phyloP scores from a whole-genome alignment of 768 basidiomycete genomes.

The Tylopilus subfusipes region DNA sequence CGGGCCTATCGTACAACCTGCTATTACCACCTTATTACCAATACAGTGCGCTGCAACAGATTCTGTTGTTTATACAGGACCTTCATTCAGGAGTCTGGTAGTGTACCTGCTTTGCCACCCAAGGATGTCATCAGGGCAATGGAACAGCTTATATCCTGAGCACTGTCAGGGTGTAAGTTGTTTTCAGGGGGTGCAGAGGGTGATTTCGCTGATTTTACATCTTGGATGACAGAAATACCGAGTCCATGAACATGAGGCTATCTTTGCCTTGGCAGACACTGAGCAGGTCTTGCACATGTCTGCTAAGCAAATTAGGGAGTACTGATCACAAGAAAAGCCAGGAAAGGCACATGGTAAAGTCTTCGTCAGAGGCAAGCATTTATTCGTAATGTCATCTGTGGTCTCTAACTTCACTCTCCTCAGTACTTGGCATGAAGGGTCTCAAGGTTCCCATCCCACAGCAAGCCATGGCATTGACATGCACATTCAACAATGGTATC shows the following conservation, averaged over 20 bases:
- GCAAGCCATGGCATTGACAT: conserved; percentile 71
- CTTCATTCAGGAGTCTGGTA: conserved; percentile 33
- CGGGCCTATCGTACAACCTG: conserved; percentile 9
- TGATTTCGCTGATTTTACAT: conserved; percentile 1
- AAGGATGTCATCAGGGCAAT: conserved; percentile 65
- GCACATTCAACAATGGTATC: conserved; percentile 94
- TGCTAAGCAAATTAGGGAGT: conserved; percentile 83
- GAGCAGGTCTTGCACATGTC: conserved; percentile 70
- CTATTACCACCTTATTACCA: conserved; percentile 21
- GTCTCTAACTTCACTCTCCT: neutral
- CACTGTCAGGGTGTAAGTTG: conserved; percentile 23
- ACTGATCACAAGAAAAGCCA: conserved; percentile 67
- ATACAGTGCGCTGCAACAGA: conserved; percentile 54
- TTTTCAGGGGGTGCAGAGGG: neutral
- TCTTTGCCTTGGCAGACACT: conserved; percentile 73
- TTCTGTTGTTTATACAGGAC: conserved; percentile 34
- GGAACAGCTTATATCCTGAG: conserved; percentile 59
- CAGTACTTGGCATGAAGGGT: conserved; percentile 74
- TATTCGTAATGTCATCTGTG: neutral
- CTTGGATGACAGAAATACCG: conserved; percentile 61
- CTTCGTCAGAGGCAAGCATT: conserved; percentile 77
- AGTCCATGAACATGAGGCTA: conserved; percentile 74
- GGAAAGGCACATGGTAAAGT: conserved; percentile 89
- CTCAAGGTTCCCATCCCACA: conserved; percentile 75
- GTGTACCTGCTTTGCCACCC: conserved; percentile 43